Evolutionary conservation across 129 eudicot species (phyloP), one percentile per base, ranked within the genome.

Genomic region (Pittosporum tobira): DNA sequence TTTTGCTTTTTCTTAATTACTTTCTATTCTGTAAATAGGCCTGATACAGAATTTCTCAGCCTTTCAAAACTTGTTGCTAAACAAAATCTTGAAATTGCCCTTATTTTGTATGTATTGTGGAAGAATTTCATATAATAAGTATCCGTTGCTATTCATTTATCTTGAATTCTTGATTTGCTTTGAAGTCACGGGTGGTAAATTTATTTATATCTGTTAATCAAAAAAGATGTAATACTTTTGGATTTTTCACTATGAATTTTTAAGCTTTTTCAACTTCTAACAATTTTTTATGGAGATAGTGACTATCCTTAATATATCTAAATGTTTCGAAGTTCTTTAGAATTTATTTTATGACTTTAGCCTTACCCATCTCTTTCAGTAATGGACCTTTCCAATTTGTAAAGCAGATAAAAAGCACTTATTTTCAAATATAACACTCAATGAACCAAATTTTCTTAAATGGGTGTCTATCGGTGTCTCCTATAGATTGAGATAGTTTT

Each of bases 21-120:
- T 65, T 78, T 64, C 50, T 45, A 65, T 61, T 76, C 40, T 88
- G 96, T 81, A 88, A 71, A 88, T 79, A 84, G 79, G 85, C 55
- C 49, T 29, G 44, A 73, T 75, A 71, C 79, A 59, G 56, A 67
- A 65, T 44, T 58, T 52, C 36, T 24, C 52, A 26, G 38, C 45
- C 58, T 58, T 36, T 23, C 57, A 22, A 63, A 61, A 75, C 69
- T 27, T 40, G 37, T 28, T 54, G 8, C 67, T 62, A 48, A 14
- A 57, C 65, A 50, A 67, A 47, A 40, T 40, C 57, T 23, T 34
- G 15, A 21, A 1, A 2, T 44, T 61, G 49, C 15, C 4, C 50
- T 44, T 68, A 22, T 73, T 61, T 55, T 59, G 60, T 48, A 68
- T 71, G 67, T 68, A 61, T 56, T 38, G 49, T 36, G 56, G 18